phyloP scores from a whole-genome alignment of 208 protist genomes.

The Leishmania aethiopica region DNA sequence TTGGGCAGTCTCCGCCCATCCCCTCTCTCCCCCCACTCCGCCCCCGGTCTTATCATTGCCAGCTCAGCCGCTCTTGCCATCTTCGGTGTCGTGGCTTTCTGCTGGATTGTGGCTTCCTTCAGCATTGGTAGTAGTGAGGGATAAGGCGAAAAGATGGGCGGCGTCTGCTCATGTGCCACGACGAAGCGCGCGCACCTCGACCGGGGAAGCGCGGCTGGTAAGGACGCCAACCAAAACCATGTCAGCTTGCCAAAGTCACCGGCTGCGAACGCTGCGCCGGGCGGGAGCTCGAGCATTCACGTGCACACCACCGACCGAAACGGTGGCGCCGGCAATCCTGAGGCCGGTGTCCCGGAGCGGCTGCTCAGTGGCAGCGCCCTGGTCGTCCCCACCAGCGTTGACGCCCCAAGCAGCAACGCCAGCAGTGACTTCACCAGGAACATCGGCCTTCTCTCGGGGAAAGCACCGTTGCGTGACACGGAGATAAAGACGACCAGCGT shows the following conservation, averaged over 20 bases:
- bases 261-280: neutral
- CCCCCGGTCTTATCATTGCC: neutral
- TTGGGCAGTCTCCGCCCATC: neutral
- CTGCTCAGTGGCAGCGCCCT: neutral
- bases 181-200: slow-evolving; percentile 12
- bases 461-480: neutral
- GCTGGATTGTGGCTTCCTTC: neutral
- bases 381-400: slow-evolving; percentile 1
- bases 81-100: neutral
- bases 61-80: neutral
- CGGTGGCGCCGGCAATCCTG: neutral
- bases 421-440: neutral
- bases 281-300: neutral
- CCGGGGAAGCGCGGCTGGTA: neutral
- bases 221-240: neutral
- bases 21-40: neutral
- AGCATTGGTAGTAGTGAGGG: neutral
- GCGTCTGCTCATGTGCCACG: slow-evolving; percentile 15
- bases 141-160: slow-evolving; percentile 8
- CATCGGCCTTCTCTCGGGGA: neutral
- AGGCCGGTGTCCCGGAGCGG: neutral
- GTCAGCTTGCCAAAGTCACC: neutral
- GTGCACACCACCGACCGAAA: neutral
- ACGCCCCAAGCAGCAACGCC: neutral
- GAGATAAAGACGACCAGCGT: neutral